Conservation (phyloP, 225 moss, liverwort and hornwort species). For the Pseudoscleropodium purum region DNA sequence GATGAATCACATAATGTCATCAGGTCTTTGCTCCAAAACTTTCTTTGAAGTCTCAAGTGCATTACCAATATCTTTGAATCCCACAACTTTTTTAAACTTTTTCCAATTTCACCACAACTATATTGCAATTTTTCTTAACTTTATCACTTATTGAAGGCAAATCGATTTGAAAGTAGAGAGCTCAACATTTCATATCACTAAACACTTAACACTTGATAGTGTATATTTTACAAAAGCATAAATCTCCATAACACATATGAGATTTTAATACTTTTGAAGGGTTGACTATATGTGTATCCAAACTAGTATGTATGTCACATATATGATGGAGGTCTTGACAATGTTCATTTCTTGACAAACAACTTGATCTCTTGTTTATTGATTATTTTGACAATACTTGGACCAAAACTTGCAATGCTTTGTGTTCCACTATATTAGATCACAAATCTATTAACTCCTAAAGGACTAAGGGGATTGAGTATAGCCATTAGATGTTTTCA, state of each 20-base stretch:
- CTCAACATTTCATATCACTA: background rate
- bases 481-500: no score
- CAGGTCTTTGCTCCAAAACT: background rate
- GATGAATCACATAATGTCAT: background rate
- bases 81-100: background rate
- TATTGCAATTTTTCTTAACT: background rate
- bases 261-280: background rate
- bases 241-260: background rate
- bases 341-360: background rate
- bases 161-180: background rate
- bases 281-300: background rate
- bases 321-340: background rate
- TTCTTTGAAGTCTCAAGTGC: background rate
- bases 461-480: accelerated
- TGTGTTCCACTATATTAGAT: background rate
- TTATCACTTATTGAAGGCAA: background rate
- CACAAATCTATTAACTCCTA: background rate
- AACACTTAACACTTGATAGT: background rate
- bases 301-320: background rate
- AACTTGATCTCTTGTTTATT: background rate
- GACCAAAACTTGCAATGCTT: no score
- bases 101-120: background rate
- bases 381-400: no score
- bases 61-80: accelerated
- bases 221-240: background rate